Conservation (phyloP, 2,329 filamentous ascomycete species). For the Lecanicillium sp. region DNA sequence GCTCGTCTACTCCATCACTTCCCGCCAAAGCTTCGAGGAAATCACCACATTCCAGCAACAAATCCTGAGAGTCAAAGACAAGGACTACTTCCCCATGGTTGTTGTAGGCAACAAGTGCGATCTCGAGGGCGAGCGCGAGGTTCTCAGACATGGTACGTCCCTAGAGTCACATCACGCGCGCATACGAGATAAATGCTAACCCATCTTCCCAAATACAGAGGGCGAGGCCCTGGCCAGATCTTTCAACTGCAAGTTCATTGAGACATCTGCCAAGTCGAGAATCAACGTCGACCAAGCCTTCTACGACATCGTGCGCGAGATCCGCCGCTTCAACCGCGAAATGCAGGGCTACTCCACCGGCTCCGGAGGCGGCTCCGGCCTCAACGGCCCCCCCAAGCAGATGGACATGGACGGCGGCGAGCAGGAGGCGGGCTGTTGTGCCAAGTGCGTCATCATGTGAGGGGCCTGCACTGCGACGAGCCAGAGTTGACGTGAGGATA, state of each 20-base stretch:
- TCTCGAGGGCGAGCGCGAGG: conserved; percentile 86
- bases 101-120: conserved; percentile 99
- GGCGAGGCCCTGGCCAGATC: conserved; percentile 77
- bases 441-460: conserved; percentile 86
- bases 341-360: conserved; percentile 81
- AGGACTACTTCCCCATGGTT: conserved; percentile 99
- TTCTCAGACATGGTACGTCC: conserved; percentile 78
- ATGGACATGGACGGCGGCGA: conserved; percentile 72
- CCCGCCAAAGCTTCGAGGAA: conserved; percentile 94
- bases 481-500: background rate
- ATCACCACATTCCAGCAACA: conserved; percentile 99
- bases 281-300: conserved; percentile 99
- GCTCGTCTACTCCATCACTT: conserved; percentile 97
- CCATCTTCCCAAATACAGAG: conserved; percentile 55
- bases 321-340: conserved; percentile 96
- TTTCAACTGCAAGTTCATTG: conserved; percentile 97
- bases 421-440: conserved; percentile 70
- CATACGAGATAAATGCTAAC: conserved; percentile 13
- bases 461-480: conserved; percentile 7
- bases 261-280: conserved; percentile 96
- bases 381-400: conserved; percentile 59
- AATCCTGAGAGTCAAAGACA: conserved; percentile 97
- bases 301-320: conserved; percentile 97
- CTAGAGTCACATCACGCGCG: background rate
- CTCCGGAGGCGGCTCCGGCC: conserved; percentile 58